Evolutionary conservation across 805 yeast genomes (phyloP), one percentile per base, ranked within the genome.

Genomic region (Metschnikowia aberdeeniae): DNA sequence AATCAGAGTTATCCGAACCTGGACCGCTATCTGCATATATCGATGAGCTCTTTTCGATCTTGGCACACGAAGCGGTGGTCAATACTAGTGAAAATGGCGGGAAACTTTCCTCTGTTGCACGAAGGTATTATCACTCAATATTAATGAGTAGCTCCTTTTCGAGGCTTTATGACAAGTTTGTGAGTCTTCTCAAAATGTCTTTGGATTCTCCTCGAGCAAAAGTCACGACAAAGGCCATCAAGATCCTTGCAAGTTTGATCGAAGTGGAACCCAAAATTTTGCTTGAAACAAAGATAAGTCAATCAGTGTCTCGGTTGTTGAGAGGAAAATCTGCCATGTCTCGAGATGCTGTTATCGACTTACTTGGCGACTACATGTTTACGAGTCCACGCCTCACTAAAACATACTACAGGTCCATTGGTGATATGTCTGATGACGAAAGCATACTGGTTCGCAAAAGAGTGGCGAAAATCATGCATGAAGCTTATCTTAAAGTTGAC

Each of bases 291-390:
- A 64, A 65, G 8, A 75, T 88, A 6, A 81, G 74, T 51, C 63
- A 63, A 1, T 71, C 85, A 0, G 67, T 89, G 2, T 66, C 78
- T 1, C 66, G 61, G 8, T 66, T 80, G 37, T 63, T 89, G 32
- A 62, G 58, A 5, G 92, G 85, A 49, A 57, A 75, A 0, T 85
- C 89, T 2, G 80, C 95, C 0, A 74, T 82, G 33, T 92, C 88
- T 0, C 73, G 89, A 46, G 89, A 84, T 54, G 87, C 95, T 0
- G 83, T 83, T 2, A 65, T 89, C 26, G 93, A 86, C 35, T 68
- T 89, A 33, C 62, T 89, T 22, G 73, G 75, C 9, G 72, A 68
- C 42, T 78, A 74, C 44, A 57, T 82, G 33, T 55, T 64, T 2
- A 53, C 67, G 2, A 70, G 70, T 40, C 77, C 80, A 0, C 72